Evolutionary conservation across 805 yeast species (phyloP).

Genomic region (Zygosaccharomyces bailii): DNA sequence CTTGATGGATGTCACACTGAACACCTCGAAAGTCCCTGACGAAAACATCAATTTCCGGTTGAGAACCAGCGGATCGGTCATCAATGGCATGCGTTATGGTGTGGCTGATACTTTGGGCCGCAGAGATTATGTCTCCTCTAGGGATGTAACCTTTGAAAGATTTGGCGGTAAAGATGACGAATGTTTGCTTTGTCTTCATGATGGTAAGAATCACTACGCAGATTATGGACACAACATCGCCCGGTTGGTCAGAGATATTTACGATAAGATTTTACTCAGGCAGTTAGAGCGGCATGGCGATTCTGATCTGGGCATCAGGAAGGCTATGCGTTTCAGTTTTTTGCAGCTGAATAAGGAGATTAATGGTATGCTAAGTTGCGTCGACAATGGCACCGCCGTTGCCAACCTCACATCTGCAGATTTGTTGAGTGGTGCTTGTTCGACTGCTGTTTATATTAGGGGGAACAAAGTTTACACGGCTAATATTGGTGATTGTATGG

Average conservation of each 20-base stretch:
- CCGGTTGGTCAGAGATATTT: constrained; percentile 64
- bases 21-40: constrained; percentile 86
- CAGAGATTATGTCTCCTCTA: constrained; percentile 58
- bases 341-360: constrained; percentile 77
- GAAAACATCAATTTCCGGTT: constrained; percentile 79
- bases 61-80: constrained; percentile 80
- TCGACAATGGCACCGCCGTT: constrained; percentile 46
- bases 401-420: constrained; percentile 66
- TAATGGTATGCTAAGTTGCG: constrained; percentile 48
- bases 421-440: constrained; percentile 76
- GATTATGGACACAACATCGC: constrained; percentile 63
- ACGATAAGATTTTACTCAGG: constrained; percentile 62
- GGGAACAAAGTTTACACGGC: constrained; percentile 73
- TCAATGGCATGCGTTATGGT: constrained; percentile 78
- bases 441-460: constrained; percentile 73
- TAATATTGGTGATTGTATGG: constrained; percentile 87
- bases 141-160: constrained; percentile 84
- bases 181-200: constrained; percentile 75
- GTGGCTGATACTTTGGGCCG: constrained; percentile 84
- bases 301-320: constrained; percentile 51
- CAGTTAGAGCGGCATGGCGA: constrained; percentile 39
- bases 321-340: constrained; percentile 81
- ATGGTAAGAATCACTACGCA: constrained; percentile 60
- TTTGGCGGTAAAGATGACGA: constrained; percentile 85
- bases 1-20: constrained; percentile 90